Conservation (phyloP, 306 rosid genomes). For the Purshia tridentata region DNA sequence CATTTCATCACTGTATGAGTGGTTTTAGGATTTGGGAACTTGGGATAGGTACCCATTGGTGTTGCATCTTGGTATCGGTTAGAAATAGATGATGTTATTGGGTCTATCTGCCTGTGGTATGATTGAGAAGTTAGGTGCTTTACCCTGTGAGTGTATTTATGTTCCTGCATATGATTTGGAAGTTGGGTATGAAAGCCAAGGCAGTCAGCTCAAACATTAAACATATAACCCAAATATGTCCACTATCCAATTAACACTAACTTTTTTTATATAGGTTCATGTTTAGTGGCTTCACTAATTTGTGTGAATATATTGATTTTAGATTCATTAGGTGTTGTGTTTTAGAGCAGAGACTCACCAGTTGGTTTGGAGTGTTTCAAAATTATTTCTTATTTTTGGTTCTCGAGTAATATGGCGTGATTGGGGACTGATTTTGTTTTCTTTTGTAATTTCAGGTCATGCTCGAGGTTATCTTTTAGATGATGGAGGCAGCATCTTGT, state of each 20-base stretch:
- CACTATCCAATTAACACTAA: no score
- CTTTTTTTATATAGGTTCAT: background rate
- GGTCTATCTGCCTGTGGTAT: background rate
- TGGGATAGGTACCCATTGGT: background rate
- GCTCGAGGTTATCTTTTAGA: background rate
- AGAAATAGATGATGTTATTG: background rate
- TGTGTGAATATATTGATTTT: background rate
- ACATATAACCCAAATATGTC: background rate
- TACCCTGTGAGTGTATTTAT: background rate
- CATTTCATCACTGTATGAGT: background rate
- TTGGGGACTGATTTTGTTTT: background rate
- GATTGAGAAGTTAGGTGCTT: background rate
- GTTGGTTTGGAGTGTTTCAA: background rate
- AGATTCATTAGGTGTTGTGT: background rate
- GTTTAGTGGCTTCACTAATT: background rate
- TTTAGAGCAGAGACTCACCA: background rate
- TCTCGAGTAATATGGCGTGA: background rate
- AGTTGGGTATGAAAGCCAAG: background rate
- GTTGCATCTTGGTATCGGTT: background rate
- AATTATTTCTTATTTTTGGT: no score
- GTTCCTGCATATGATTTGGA: background rate
- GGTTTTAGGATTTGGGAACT: no score
- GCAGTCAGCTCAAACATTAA: no score
- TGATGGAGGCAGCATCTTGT: constrained; percentile 8
- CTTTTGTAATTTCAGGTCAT: constrained; percentile 9